Evolutionary conservation across 2,329 filamentous ascomycete species (phyloP).

Genomic region (Coniella vitis): DNA sequence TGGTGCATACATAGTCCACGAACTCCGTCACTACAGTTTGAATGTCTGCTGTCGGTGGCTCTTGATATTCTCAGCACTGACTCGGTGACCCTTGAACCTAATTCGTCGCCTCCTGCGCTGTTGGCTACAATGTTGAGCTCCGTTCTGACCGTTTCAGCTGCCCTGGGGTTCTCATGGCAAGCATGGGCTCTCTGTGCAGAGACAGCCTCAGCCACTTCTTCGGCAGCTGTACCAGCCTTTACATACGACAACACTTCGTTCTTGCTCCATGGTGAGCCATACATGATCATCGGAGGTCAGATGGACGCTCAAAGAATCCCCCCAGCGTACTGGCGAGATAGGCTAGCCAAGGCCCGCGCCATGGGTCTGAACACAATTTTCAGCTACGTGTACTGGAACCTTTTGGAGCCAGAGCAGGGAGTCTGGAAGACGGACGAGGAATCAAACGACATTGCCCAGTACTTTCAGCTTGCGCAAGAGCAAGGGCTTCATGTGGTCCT

Average conservation of each 20-base stretch:
- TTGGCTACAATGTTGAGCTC: too few species aligned
- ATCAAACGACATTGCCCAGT: slow-evolving; percentile 41
- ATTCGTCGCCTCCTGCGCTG: too few species aligned
- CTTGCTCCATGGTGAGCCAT: slow-evolving; percentile 32
- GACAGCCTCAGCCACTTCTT: background rate
- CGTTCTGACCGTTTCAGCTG: too few species aligned
- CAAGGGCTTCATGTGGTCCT: slow-evolving; percentile 39
- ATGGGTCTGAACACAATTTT: slow-evolving; percentile 47
- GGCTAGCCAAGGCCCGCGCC: slow-evolving; percentile 34
- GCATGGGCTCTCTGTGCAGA: too few species aligned
- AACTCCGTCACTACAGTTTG: too few species aligned
- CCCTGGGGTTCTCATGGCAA: too few species aligned
- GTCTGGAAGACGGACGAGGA: slow-evolving; percentile 28
- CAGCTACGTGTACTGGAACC: slow-evolving; percentile 44
- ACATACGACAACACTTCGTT: slow-evolving; percentile 33
- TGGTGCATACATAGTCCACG: too few species aligned
- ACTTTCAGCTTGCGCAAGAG: slow-evolving; percentile 40
- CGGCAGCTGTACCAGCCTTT: slow-evolving; percentile 22
- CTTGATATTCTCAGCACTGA: too few species aligned
- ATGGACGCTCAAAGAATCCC: slow-evolving; percentile 46
- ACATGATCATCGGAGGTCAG: slow-evolving; percentile 40
- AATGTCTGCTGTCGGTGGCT: too few species aligned
- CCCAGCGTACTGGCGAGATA: slow-evolving; percentile 37
- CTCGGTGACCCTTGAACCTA: too few species aligned
- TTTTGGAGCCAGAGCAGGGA: slow-evolving; percentile 35